Evolutionary conservation across 2,329 filamentous ascomycete genomes (phyloP), one percentile per base, ranked within the genome.

Genomic region (Cercospora zeae-maydis): DNA sequence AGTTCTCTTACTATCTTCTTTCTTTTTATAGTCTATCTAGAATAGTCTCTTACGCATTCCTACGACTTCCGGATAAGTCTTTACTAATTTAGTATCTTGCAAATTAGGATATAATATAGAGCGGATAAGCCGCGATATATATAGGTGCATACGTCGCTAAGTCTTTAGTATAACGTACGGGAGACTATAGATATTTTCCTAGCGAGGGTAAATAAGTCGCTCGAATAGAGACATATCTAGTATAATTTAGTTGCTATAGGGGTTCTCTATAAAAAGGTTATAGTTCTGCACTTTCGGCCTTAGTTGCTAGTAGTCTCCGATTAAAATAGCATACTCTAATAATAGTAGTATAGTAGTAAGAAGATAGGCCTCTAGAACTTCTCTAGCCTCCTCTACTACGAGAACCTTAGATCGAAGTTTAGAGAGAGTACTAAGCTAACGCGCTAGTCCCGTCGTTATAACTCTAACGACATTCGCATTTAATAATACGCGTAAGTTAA

Each of bases 101-200:
- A 91, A 75, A 0, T 76, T 67, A 0, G 82, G 83, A 63, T 91
- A 90, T 0, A 88, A 71, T 0, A 84, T 83, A 0, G 79, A 74
- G 0, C 85, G 78, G 8, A 91, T 77, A 0, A 91, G 79, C 1
- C 74, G 72, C 0, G 88, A 81, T 9, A 91, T 87, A 0, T 78
- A 79, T 0, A 88, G 88, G 57, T 83, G 80, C 87, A 91, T 91
- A 9, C 88, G 81, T 13, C 86, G 77, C 71, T 91, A 88, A 0
- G 80, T 82, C 8, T 85, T 76, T 2, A 90, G 62, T 70, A 75
- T 54, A 74, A 78, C 34, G 77, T 67, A 64, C 0, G 67, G 66
- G 37, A 66, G 55, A 13, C 37, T 21, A 10, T 54, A 24, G 13
- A 19, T 14, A 54, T 30, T 19, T 55, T 55, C 24, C 21, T 33